phyloP scores from a whole-genome alignment of 129 eudicot species.

The Ambrosia artemisiifolia region DNA sequence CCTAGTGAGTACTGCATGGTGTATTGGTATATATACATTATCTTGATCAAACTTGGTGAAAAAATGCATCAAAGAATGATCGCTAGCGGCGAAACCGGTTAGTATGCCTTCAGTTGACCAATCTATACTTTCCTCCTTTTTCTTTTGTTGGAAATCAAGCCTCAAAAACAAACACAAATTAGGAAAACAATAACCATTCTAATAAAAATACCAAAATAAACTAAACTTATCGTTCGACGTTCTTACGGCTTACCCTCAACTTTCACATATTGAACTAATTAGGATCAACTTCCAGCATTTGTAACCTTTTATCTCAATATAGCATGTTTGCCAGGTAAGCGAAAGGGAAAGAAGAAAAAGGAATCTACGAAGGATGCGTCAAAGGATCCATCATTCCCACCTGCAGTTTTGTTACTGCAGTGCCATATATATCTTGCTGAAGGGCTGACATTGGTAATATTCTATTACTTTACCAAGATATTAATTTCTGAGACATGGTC shows the following conservation, averaged over 20 bases:
- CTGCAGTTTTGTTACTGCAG: slow-evolving; percentile 72
- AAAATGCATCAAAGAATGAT: slow-evolving; percentile 69
- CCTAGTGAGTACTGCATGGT: slow-evolving; percentile 96
- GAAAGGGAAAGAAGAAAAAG: slow-evolving; percentile 84
- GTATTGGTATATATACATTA: slow-evolving; percentile 83
- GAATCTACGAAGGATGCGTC: slow-evolving; percentile 55
- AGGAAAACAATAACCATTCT: no score
- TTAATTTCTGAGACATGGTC: neutral
- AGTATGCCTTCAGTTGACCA: slow-evolving; percentile 17
- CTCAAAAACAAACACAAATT: no score
- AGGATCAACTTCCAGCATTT: no score
- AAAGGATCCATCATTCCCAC: slow-evolving; percentile 67
- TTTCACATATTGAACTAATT: no score
- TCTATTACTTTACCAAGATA: neutral
- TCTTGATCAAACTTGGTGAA: slow-evolving; percentile 85
- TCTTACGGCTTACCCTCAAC: no score
- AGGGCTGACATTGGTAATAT: slow-evolving; percentile 81
- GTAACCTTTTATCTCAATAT: slow-evolving; percentile 1
- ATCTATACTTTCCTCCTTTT: neutral
- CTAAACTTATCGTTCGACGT: no score
- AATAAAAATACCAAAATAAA: no score
- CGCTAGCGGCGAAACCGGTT: slow-evolving; percentile 56
- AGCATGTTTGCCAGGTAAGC: slow-evolving; percentile 48
- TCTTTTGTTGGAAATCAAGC: neutral
- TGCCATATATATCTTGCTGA: slow-evolving; percentile 87